These are phyloP conservation scores for Saccharomycopsis phalli DNA, from an alignment of 1,139 yeast genomes.

Conservation along the genomic window DNA sequence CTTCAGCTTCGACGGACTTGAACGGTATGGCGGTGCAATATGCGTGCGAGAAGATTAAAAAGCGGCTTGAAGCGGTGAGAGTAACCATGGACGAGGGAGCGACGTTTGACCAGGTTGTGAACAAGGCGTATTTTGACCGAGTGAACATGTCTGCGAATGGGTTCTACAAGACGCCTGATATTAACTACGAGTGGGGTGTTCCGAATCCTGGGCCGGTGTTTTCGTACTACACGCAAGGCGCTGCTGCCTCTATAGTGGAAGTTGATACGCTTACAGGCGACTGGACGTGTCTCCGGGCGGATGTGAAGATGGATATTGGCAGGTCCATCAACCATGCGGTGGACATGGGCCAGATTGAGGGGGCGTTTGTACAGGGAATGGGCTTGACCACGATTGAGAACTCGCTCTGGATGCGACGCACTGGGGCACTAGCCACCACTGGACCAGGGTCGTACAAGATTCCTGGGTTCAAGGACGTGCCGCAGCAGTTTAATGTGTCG, in stretches of 20 bases:
- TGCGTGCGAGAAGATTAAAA: conserved; percentile 37
- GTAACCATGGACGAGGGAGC: conserved; percentile 31
- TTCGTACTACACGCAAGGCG: conserved; percentile 37
- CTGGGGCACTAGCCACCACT: conserved; percentile 34
- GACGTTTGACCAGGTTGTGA: conserved; percentile 32
- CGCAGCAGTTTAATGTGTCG: conserved; percentile 44
- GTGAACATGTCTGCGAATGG: conserved; percentile 39
- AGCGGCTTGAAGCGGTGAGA: conserved; percentile 31
- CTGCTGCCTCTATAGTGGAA: conserved; percentile 34
- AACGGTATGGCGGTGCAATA: conserved; percentile 39
- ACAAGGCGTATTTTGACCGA: conserved; percentile 35
- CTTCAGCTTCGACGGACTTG: conserved; percentile 37
- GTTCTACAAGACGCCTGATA: conserved; percentile 40
- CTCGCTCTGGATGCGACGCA: conserved; percentile 34
- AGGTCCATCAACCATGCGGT: conserved; percentile 39
- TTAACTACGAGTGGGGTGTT: conserved; percentile 34
- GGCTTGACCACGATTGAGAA: conserved; percentile 40
- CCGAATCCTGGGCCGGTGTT: conserved; percentile 36
- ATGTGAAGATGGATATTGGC: conserved; percentile 39
- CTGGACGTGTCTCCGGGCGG: conserved; percentile 34
- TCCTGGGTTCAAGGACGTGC: conserved; percentile 52
- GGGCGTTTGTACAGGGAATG: conserved; percentile 40
- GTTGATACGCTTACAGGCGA: conserved; percentile 39
- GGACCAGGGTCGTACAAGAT: conserved; percentile 45
- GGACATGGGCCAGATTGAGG: conserved; percentile 41